Base-by-base conservation (phyloP, 768 basidiomycete genomes). In the Exidia glandulosa region DNA sequence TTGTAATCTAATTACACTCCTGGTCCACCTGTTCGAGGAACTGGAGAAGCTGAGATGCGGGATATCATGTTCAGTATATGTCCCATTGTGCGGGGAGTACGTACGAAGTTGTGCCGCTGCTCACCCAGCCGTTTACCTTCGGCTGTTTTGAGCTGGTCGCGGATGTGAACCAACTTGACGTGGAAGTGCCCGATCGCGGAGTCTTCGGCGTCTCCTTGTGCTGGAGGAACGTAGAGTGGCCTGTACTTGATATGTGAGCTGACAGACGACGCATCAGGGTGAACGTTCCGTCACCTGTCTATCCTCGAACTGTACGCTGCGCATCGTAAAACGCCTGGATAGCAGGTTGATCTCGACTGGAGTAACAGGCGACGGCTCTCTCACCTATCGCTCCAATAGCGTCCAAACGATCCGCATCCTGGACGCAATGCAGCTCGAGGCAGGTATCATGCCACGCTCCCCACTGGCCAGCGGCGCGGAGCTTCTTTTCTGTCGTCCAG, bases 111-210 rank as follows among this genome's bases (percentile, higher is more conserved):
- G 68, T 94, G 92, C 64, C 92, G 75, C 64, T 79, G 83, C 61
- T 79, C 76, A 27, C 89, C 91, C 69, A 91, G 72, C 59, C 69
- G 67, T 66, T 79, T 85, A 3, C 89, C 93, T 2, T 78, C 77
- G 9, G 75, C 79, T 0, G 92, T 95, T 75, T 94, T 94, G 62
- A 94, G 81, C 62, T 81, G 76, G 52, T 82, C 82, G 41, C 74
- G 77, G 60, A 95, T 88, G 59, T 83, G 80, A 30, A 94, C 70
- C 33, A 95, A 77, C 71, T 94, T 95, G 65, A 92, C 89, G 64
- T 91, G 74, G 68, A 94, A 95, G 67, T 95, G 93, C 60, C 82
- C 80, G 30, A 93, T 83, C 3, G 89, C 85, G 0, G 84, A 83
- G 30, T 71, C 65, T 3, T 71, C 66, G 25, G 70, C 66, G 16